These are phyloP conservation scores for Agarophyton chilense DNA, from an alignment of 23 red algal genomes.

Conservation along the genomic window DNA sequence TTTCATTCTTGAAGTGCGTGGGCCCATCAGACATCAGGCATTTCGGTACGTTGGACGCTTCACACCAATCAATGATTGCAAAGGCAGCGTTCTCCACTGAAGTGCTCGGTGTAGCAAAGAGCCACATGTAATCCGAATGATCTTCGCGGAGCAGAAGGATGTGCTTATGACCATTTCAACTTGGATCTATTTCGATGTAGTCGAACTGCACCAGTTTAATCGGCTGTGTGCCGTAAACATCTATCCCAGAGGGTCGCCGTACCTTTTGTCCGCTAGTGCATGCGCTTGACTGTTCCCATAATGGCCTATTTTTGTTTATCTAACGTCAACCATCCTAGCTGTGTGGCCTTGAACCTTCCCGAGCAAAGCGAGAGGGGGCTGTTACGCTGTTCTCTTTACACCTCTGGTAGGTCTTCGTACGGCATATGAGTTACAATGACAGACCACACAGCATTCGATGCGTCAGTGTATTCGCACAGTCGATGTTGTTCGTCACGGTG, in stretches of 20 bases:
- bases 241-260: background rate
- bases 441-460: constrained; percentile 5
- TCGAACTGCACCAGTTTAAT: constrained; percentile 47
- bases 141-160: too few species aligned
- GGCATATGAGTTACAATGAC: too few species aligned
- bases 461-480: background rate
- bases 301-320: constrained; percentile 22
- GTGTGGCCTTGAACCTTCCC: background rate
- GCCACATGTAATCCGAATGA: constrained; percentile 42
- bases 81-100: constrained; percentile 17
- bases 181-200: background rate
- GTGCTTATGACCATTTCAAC: constrained; percentile 4
- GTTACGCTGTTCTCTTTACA: too few species aligned
- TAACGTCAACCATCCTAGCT: background rate
- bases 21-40: constrained; percentile 18
- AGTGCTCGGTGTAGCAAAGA: constrained; percentile 4
- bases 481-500: constrained; percentile 1
- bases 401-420: too few species aligned
- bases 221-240: background rate
- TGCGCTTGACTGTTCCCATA: background rate
- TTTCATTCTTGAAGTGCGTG: constrained; percentile 58
- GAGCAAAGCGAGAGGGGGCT: background rate
- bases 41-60: constrained; percentile 3
- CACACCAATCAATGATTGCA: constrained; percentile 25
- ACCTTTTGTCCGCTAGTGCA: constrained; percentile 42